These are phyloP conservation scores for Erodium texanum DNA, from an alignment of 441 rosid genomes.

Conservation along the genomic window DNA sequence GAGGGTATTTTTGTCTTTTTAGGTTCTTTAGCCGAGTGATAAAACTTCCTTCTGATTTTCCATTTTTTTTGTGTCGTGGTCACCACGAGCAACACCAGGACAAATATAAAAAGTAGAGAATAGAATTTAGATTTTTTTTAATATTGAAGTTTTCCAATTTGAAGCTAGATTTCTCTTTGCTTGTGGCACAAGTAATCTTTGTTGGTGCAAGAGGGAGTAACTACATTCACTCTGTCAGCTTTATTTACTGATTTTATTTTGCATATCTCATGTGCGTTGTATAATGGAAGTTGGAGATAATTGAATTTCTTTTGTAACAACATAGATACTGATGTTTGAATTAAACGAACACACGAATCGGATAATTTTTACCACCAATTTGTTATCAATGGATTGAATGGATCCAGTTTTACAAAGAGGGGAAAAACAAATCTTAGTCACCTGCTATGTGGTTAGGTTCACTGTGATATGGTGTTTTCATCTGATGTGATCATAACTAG, in stretches of 20 bases:
- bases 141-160: not conserved
- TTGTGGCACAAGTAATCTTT: not conserved
- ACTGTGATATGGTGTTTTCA: not conserved
- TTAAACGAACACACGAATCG: not conserved
- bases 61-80: not conserved
- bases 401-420: not conserved
- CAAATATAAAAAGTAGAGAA: not conserved
- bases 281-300: not conserved
- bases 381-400: no score
- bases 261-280: no score
- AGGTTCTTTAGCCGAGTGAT: not conserved
- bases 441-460: not conserved
- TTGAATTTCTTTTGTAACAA: not conserved
- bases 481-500: not conserved
- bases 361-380: no score
- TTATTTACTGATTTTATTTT: no score
- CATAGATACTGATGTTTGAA: not conserved
- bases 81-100: not conserved
- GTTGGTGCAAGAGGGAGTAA: not conserved
- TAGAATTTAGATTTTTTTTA: not conserved
- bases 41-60: not conserved
- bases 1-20: not conserved
- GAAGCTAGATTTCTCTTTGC: not conserved
- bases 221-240: not conserved
- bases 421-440: not conserved